Evolutionary conservation across 2,329 filamentous ascomycete genomes (phyloP).

Genomic region (Elsinoe arachidis): DNA sequence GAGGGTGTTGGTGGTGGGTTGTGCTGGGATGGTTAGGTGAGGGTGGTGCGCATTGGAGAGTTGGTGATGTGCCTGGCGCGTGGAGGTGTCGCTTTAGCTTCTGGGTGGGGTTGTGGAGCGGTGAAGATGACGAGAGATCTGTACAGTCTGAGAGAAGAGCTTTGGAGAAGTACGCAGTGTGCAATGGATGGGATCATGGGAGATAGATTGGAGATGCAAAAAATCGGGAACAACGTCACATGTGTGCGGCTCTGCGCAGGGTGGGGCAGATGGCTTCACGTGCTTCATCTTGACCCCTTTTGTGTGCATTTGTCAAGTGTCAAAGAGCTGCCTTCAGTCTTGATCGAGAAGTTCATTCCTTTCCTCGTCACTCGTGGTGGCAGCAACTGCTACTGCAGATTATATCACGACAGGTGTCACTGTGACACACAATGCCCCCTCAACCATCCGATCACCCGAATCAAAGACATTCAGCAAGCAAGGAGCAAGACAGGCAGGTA

Average conservation of each 20-base stretch:
- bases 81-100: too few species aligned
- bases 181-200: neutral
- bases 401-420: too few species aligned
- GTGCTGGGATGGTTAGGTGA: too few species aligned
- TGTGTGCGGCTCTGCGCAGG: conserved; percentile 8
- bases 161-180: neutral
- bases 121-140: too few species aligned
- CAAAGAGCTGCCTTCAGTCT: neutral
- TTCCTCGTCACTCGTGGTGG: too few species aligned
- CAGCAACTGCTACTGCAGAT: too few species aligned
- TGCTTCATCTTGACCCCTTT: neutral
- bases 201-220: neutral
- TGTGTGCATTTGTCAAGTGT: neutral
- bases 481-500: neutral
- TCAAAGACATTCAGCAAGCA: neutral
- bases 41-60: too few species aligned
- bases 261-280: neutral
- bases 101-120: too few species aligned
- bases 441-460: neutral
- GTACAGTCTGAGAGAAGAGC: neutral
- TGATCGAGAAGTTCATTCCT: neutral
- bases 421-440: too few species aligned
- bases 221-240: conserved; percentile 10
- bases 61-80: too few species aligned
- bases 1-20: neutral